Evolutionary conservation across 345 rosid species (phyloP), one percentile per base, ranked within the genome.

Genomic region (Psidium guajava): DNA sequence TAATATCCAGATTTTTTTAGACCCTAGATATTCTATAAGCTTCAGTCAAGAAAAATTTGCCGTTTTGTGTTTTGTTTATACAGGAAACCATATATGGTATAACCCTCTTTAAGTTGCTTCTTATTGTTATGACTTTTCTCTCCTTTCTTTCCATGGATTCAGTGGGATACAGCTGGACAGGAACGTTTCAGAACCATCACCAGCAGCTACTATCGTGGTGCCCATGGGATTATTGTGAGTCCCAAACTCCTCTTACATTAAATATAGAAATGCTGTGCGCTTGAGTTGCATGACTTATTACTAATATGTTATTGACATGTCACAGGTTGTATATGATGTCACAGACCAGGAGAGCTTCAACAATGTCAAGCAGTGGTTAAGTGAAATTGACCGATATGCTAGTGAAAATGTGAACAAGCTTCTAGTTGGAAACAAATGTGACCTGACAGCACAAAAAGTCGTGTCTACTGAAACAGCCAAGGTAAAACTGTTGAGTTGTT

Each of bases 91-190:
- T 36, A 18, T 18, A 69, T 36, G 8, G 82, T 81, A 12, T 25
- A 25, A 81, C 58, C 15, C 84, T 82, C 16, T 28, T 27, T 54
- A 82, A 13, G 32, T 82, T 18, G 42, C n/a, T 18, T 53, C 9
- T 82, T 82, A 54, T 28, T 82, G 40, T 27, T 42, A 27, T 56
- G 22, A 75, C 81, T 81, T 85, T 59, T 85, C 74, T 83, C 55
- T 44, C 50, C 77, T 42, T 51, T 83, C 82, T 18, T 83, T 54
- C 86, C 88, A 14, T 75, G 57, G 49, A 18, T 87, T 86, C 93
- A 96, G 99, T 96, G 99, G 99, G 99, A 96, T 89, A 96, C 99
- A 81, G 98, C 99, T 84, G 99, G 99, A 36, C 98, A 96, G 91
- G 99, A 96, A 88, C 91, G 99, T 36, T 96, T 95, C 87, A 93